Evolutionary conservation across 208 protist species (phyloP).

Genomic region (Leishmania tropica): DNA sequence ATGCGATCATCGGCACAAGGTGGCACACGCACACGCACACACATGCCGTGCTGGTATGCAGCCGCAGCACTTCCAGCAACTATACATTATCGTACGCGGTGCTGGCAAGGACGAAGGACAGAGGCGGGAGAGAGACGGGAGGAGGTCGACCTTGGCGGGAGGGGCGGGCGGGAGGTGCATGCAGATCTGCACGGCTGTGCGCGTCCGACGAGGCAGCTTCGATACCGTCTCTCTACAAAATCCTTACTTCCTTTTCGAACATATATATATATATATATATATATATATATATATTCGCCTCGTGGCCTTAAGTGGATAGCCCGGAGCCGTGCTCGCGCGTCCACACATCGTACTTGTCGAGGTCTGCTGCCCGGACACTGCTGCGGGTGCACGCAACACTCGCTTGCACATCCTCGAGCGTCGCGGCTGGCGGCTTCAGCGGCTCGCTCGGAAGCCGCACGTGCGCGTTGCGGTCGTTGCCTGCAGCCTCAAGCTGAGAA

Average conservation of each 20-base stretch:
- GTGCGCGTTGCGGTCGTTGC: slow-evolving; percentile 7
- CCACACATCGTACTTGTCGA: slow-evolving; percentile 78
- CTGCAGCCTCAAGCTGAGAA: slow-evolving; percentile 64
- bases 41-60: neutral
- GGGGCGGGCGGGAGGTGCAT: neutral
- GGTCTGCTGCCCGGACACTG: slow-evolving; percentile 66
- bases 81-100: neutral
- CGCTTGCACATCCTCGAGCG: slow-evolving; percentile 76
- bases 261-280: too few relatives aligned
- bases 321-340: slow-evolving; percentile 73
- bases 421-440: slow-evolving; percentile 54
- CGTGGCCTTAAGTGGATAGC: slow-evolving; percentile 58
- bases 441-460: slow-evolving; percentile 32
- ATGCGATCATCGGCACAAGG: neutral
- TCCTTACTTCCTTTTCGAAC: neutral
- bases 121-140: neutral
- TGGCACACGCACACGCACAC: neutral
- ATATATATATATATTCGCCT: too few relatives aligned
- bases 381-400: slow-evolving; percentile 81
- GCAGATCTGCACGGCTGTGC: neutral
- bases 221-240: neutral
- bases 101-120: neutral
- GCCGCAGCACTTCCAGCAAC: neutral
- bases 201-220: neutral
- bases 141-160: neutral